Evolutionary conservation across 2,329 filamentous ascomycete species (phyloP).

Genomic region (Xylariaceae sp.): DNA sequence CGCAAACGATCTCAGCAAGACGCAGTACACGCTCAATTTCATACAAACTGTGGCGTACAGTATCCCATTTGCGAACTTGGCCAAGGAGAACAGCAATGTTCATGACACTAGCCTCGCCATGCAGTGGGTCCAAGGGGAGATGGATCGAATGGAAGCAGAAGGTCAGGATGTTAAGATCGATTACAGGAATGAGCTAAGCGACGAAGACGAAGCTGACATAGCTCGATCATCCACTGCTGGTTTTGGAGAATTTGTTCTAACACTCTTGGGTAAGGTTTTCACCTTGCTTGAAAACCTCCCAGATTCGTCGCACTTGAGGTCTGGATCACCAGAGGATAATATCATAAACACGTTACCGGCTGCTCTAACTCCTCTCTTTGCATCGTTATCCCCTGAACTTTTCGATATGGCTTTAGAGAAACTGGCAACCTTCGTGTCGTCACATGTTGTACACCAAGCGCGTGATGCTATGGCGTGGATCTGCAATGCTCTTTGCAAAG

Average conservation of each 20-base stretch:
- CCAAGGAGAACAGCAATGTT: slow-evolving; percentile 61
- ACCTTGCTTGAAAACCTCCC: slow-evolving; percentile 92
- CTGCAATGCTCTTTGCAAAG: slow-evolving; percentile 91
- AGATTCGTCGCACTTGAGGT: slow-evolving; percentile 80
- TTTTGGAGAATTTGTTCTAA: slow-evolving; percentile 86
- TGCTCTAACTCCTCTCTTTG: slow-evolving; percentile 83
- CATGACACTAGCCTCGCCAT: slow-evolving; percentile 75
- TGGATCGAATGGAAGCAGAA: slow-evolving; percentile 87
- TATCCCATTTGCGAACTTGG: slow-evolving; percentile 83
- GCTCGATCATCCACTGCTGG: slow-evolving; percentile 90
- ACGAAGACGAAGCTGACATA: slow-evolving; percentile 83
- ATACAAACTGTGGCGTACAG: slow-evolving; percentile 96
- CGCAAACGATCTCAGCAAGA: slow-evolving; percentile 96
- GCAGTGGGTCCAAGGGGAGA: slow-evolving; percentile 90
- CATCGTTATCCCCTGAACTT: slow-evolving; percentile 84
- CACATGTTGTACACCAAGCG: slow-evolving; percentile 94
- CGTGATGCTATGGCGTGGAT: slow-evolving; percentile 99
- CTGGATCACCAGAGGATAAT: slow-evolving; percentile 91
- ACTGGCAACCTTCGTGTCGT: slow-evolving; percentile 83
- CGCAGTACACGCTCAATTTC: slow-evolving; percentile 87
- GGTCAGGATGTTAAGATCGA: slow-evolving; percentile 81
- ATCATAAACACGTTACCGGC: slow-evolving; percentile 94
- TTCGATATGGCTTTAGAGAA: slow-evolving; percentile 92
- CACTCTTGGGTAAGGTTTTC: slow-evolving; percentile 90
- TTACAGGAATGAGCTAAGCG: slow-evolving; percentile 75